phyloP scores from a whole-genome alignment of 192 early-diverging fungal genomes.

The Globomyces pollinis-pini region DNA sequence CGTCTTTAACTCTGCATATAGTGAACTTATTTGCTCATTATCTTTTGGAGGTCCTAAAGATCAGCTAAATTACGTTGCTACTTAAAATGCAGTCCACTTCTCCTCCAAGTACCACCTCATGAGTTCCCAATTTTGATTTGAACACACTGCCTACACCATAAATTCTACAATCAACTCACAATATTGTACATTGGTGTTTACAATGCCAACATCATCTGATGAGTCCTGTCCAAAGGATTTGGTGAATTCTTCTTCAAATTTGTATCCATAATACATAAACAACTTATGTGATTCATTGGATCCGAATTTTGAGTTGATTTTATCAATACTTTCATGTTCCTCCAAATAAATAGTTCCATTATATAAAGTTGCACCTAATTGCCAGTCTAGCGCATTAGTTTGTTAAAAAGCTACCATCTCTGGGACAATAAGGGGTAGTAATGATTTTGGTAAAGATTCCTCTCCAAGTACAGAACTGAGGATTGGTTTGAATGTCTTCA shows the following conservation, averaged over 20 bases:
- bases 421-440: conserved; percentile 64
- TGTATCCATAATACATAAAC: conserved; percentile 84
- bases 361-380: conserved; percentile 66
- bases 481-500: conserved; percentile 2
- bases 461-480: conserved; percentile 32
- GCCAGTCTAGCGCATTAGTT: too few relatives aligned
- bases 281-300: conserved; percentile 47
- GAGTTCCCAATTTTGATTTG: conserved; percentile 60
- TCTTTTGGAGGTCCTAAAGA: too few relatives aligned
- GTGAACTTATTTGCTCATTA: not conserved
- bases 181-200: conserved; percentile 83
- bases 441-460: conserved; percentile 87
- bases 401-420: too few relatives aligned
- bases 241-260: conserved; percentile 75
- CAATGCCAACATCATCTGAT: conserved; percentile 30
- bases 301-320: conserved; percentile 28
- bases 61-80: conserved; percentile 23
- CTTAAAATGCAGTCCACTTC: conserved; percentile 80
- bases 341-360: conserved; percentile 73
- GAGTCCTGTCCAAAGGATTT: conserved; percentile 40
- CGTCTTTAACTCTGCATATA: conserved; percentile 88
- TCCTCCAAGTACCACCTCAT: conserved; percentile 74
- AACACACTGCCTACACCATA: too few relatives aligned
- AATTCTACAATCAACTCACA: too few relatives aligned
- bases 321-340: conserved; percentile 28